Percentiles rank a stretch among this genome's conserved stretches.
Conservation (phyloP, 176 grass and related monocot genomes). For the maize (Zea mays) region DNA sequence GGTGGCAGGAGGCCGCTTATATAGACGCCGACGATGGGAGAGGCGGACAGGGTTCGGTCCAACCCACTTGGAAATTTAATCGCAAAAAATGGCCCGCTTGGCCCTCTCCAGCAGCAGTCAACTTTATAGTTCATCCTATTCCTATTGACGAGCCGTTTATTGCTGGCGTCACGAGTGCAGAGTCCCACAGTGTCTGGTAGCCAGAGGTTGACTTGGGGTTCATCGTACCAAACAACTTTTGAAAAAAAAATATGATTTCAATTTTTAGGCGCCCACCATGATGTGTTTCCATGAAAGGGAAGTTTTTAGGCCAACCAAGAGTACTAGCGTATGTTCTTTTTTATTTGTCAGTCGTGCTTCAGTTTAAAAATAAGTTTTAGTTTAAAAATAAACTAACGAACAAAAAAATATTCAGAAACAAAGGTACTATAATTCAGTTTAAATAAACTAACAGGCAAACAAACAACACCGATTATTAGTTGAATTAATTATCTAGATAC, state of each 20-base stretch:
- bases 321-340: too few relatives aligned
- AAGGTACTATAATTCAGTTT: too few relatives aligned
- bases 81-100: background rate
- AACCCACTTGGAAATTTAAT: slow-evolving; percentile 31
- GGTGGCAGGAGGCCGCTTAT: slow-evolving; percentile 30
- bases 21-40: slow-evolving; percentile 41
- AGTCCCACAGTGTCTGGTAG: slow-evolving; percentile 41
- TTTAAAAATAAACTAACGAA: too few relatives aligned
- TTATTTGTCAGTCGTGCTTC: too few relatives aligned
- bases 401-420: too few relatives aligned
- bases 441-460: too few relatives aligned
- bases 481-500: too few relatives aligned
- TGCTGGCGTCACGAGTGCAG: slow-evolving; percentile 27
- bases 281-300: too few relatives aligned
- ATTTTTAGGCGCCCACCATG: background rate
- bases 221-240: slow-evolving; percentile 46
- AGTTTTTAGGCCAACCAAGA: too few relatives aligned
- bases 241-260: slow-evolving; percentile 35
- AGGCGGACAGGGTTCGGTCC: slow-evolving; percentile 10
- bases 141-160: slow-evolving; percentile 44
- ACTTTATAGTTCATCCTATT: slow-evolving; percentile 49
- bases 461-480: too few relatives aligned
- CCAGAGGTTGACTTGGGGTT: slow-evolving; percentile 40
- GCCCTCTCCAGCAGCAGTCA: slow-evolving; percentile 15
- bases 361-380: too few relatives aligned